Percentiles rank a stretch among this genome's conserved stretches.
Evolutionary conservation across 495 filamentous ascomycete species (phyloP).

Genomic region (Penicillium canescens): DNA sequence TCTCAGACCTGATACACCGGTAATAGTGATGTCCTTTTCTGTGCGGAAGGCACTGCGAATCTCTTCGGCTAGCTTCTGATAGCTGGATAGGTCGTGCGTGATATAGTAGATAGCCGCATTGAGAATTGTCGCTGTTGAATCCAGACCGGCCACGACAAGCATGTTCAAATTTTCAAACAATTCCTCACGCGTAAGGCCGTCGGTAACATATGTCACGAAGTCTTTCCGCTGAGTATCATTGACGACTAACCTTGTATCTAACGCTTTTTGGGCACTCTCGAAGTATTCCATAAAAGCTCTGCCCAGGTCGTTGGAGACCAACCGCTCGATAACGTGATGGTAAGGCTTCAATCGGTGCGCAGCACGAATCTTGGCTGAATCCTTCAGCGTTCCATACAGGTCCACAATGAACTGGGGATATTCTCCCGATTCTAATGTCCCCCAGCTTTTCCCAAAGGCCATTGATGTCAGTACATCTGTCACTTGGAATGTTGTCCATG

Average conservation of each 20-base stretch:
- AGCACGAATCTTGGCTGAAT: background rate
- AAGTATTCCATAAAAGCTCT: background rate
- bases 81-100: constrained; percentile 38
- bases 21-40: constrained; percentile 51
- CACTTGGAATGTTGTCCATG: constrained; percentile 18
- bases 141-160: constrained; percentile 42
- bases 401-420: background rate
- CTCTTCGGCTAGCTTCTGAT: constrained; percentile 47
- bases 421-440: constrained; percentile 1
- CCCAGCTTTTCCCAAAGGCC: constrained; percentile 15
- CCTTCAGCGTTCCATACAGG: background rate
- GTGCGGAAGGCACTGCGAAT: constrained; percentile 50
- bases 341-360: constrained; percentile 7
- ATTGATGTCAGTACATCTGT: constrained; percentile 15
- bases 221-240: background rate
- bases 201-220: background rate
- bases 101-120: constrained; percentile 49
- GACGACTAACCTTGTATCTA: background rate
- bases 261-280: background rate
- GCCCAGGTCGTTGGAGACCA: background rate
- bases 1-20: constrained; percentile 37
- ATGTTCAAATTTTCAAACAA: background rate
- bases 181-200: background rate
- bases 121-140: constrained; percentile 52
- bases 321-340: background rate